These are phyloP conservation scores for Cystobasidium ongulense DNA, from an alignment of 768 basidiomycete genomes.

Conservation along the genomic window DNA sequence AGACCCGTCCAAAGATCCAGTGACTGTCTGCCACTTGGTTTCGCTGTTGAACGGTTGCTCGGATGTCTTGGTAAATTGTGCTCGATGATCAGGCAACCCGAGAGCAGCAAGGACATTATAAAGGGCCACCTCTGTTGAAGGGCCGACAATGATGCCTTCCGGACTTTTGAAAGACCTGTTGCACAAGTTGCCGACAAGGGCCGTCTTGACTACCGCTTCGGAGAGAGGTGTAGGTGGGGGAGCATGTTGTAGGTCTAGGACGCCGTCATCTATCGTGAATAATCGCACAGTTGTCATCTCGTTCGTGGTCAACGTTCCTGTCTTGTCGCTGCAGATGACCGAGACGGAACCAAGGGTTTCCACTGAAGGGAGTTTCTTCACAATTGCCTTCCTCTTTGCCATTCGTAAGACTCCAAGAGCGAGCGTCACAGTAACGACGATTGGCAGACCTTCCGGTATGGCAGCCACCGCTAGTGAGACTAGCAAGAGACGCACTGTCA, in stretches of 20 bases:
- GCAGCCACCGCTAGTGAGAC: constrained; percentile 97
- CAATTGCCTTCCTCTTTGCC: constrained; percentile 90
- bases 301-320: constrained; percentile 89
- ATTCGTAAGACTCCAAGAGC: constrained; percentile 88
- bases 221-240: constrained; percentile 49
- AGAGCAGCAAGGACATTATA: constrained; percentile 67
- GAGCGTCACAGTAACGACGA: constrained; percentile 93
- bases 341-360: constrained; percentile 88
- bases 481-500: constrained; percentile 43
- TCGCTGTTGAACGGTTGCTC: constrained; percentile 91
- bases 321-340: constrained; percentile 98
- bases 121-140: constrained; percentile 86
- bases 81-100: constrained; percentile 60
- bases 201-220: constrained; percentile 61
- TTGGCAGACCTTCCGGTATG: constrained; percentile 91
- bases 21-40: constrained; percentile 84
- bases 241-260: constrained; percentile 56
- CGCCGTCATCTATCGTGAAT: constrained; percentile 73
- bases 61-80: constrained; percentile 48
- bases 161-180: constrained; percentile 76
- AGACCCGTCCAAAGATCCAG: constrained; percentile 49
- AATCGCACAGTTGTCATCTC: constrained; percentile 87
- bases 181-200: constrained; percentile 78
- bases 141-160: constrained; percentile 68
- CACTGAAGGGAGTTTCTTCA: constrained; percentile 91